A percentile compares a stretch with the other conserved stretches of the same genome.
These are phyloP conservation scores for Termitomyces sp. DNA, from an alignment of 768 basidiomycete species.

Conservation along the genomic window DNA sequence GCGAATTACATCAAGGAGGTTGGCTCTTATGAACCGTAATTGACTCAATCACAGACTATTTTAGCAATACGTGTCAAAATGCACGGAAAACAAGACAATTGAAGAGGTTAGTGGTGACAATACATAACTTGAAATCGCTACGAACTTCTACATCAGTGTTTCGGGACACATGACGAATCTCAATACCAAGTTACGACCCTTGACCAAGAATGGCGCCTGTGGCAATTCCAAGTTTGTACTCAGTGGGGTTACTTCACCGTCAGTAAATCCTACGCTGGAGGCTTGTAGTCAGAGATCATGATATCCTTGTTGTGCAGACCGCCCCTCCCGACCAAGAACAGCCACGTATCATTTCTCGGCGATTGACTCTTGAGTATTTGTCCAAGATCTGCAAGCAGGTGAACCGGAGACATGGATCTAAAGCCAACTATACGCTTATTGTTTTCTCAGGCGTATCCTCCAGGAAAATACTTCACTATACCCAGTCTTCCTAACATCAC, in stretches of 20 bases:
- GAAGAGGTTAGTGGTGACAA: constrained; percentile 25
- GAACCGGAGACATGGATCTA: background rate
- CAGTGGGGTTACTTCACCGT: constrained; percentile 95
- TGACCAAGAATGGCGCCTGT: constrained; percentile 76
- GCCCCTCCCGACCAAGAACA: constrained; percentile 64
- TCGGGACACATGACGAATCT: constrained; percentile 72
- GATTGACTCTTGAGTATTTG: constrained; percentile 68
- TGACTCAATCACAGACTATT: background rate
- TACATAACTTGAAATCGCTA: background rate
- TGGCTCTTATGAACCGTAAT: constrained; percentile 6
- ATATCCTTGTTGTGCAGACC: constrained; percentile 35
- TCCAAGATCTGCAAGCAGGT: constrained; percentile 66
- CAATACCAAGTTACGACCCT: constrained; percentile 58
- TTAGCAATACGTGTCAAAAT: constrained; percentile 53
- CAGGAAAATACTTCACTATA: constrained; percentile 69
- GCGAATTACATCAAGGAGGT: constrained; percentile 74
- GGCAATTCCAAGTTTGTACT: constrained; percentile 90
- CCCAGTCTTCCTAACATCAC: constrained; percentile 75
- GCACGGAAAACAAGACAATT: constrained; percentile 35
- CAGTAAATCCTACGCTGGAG: constrained; percentile 14
- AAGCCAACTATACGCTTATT: background rate
- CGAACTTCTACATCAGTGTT: constrained; percentile 51
- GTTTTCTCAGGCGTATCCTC: constrained; percentile 56
- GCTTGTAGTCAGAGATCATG: background rate
- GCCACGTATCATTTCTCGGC: constrained; percentile 75